These are phyloP conservation scores for Angomonas deanei DNA, from an alignment of 208 protist species.

Conservation along the genomic window DNA sequence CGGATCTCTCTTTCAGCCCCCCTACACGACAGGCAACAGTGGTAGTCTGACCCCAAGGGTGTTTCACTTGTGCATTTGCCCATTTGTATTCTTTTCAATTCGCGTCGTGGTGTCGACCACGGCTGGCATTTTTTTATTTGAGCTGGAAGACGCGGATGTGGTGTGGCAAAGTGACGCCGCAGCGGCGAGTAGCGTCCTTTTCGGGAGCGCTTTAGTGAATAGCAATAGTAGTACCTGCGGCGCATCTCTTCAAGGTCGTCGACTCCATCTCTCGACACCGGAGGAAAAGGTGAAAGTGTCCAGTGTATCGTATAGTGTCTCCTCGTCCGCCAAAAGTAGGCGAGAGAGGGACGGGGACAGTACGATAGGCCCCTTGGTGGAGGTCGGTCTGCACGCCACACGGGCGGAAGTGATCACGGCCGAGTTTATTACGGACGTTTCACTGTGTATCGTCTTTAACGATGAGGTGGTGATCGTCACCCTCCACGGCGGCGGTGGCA, in stretches of 20 bases:
- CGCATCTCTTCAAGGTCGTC: no score
- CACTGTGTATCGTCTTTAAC: conserved; percentile 33
- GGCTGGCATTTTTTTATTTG: conserved; percentile 29
- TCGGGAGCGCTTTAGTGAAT: no score
- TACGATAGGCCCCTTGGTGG: no score
- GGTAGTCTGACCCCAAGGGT: conserved; percentile 8
- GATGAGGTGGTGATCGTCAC: conserved; percentile 33
- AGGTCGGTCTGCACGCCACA: neutral
- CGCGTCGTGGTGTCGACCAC: conserved; percentile 44
- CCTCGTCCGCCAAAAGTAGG: no score
- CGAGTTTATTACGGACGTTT: conserved; percentile 30
- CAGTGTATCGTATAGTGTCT: no score
- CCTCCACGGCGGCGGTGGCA: conserved; percentile 6
- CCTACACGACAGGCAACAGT: neutral
- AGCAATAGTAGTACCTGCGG: no score
- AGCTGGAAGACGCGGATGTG: conserved; percentile 36
- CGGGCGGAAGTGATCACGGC: conserved; percentile 15
- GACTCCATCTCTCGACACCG: no score
- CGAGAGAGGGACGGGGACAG: no score
- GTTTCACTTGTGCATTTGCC: conserved; percentile 31
- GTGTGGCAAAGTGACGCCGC: conserved; percentile 25
- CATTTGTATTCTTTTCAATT: conserved; percentile 32
- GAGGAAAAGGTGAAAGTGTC: no score
- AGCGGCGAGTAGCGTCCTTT: neutral
- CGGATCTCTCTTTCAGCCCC: conserved; percentile 14